These are phyloP conservation scores for Clarireedia paspali DNA, from an alignment of 2,329 filamentous ascomycete species.

Conservation along the genomic window DNA sequence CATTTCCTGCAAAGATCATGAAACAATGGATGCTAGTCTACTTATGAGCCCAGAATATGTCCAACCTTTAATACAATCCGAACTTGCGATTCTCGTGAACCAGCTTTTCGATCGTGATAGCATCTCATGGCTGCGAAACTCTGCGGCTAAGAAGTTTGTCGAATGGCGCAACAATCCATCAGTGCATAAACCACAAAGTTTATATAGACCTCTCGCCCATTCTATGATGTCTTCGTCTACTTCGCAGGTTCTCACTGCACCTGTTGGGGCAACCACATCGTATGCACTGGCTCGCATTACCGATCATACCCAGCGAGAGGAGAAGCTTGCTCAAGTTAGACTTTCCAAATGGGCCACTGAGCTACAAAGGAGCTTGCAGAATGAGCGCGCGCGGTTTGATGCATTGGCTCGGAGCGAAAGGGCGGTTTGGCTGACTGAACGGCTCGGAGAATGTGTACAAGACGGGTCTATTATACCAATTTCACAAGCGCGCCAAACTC, in stretches of 20 bases:
- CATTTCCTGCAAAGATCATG: constrained; percentile 59
- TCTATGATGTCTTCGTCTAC: constrained; percentile 13
- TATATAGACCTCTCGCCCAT: constrained; percentile 32
- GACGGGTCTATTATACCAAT: constrained; percentile 55
- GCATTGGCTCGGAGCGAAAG: constrained; percentile 53
- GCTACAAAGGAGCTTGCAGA: constrained; percentile 66
- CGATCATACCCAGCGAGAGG: constrained; percentile 51
- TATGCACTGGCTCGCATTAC: constrained; percentile 54
- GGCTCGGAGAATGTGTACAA: constrained; percentile 57
- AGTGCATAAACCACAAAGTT: constrained; percentile 23
- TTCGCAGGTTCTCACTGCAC: constrained; percentile 21
- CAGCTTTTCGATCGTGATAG: constrained; percentile 72
- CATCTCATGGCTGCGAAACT: constrained; percentile 72
- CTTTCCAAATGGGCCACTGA: constrained; percentile 78
- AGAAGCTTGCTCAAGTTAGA: constrained; percentile 57
- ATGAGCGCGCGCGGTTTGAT: constrained; percentile 64
- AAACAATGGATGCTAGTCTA: constrained; percentile 85
- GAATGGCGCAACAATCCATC: constrained; percentile 50
- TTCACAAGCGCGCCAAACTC: constrained; percentile 26
- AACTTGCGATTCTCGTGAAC: constrained; percentile 62
- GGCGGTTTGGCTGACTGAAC: constrained; percentile 61
- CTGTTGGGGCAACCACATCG: constrained; percentile 33
- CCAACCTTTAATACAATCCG: constrained; percentile 69
- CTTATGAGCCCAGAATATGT: constrained; percentile 91
- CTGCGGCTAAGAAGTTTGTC: constrained; percentile 74